Conservation (phyloP, 176 grass and related monocot species). For the Carex cristatella region DNA sequence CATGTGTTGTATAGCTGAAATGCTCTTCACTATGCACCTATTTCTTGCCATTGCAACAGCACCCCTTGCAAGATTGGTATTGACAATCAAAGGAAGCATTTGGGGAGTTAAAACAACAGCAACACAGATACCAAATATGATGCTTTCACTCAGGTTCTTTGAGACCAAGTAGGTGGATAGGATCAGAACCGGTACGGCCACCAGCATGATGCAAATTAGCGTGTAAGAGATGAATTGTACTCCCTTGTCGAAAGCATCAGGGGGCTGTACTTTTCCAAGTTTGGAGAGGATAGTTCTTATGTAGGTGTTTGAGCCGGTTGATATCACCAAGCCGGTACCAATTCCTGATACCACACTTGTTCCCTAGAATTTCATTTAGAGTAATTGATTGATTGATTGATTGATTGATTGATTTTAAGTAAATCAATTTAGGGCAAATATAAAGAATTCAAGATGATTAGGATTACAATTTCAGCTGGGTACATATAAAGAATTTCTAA, state of each 20-base stretch:
- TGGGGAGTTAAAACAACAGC: constrained; percentile 41
- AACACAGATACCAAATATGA: constrained; percentile 33
- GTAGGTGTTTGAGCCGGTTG: constrained; percentile 31
- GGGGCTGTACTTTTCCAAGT: constrained; percentile 21
- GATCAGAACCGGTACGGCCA: constrained; percentile 22
- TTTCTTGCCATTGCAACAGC: constrained; percentile 34
- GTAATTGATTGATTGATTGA: not conserved
- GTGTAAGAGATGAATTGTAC: constrained; percentile 28
- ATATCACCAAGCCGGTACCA: constrained; percentile 38
- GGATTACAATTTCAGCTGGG: not conserved
- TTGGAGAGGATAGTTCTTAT: constrained; percentile 37
- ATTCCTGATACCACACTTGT: constrained; percentile 34
- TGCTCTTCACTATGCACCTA: constrained; percentile 40
- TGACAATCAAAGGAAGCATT: constrained; percentile 44
- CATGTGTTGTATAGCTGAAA: constrained; percentile 41
- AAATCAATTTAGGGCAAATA: too few species aligned
- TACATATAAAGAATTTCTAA: not conserved
- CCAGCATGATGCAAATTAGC: constrained; percentile 36
- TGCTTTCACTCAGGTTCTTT: constrained; percentile 27
- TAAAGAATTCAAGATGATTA: not conserved
- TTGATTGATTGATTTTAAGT: not conserved
- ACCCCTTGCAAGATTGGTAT: constrained; percentile 40
- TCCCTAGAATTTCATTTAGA: constrained; percentile 25
- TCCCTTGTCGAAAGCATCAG: constrained; percentile 30
- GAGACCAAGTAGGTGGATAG: constrained; percentile 26